Base-by-base conservation (phyloP, 2,329 filamentous ascomycete species). In the Colletotrichum kahawae region DNA sequence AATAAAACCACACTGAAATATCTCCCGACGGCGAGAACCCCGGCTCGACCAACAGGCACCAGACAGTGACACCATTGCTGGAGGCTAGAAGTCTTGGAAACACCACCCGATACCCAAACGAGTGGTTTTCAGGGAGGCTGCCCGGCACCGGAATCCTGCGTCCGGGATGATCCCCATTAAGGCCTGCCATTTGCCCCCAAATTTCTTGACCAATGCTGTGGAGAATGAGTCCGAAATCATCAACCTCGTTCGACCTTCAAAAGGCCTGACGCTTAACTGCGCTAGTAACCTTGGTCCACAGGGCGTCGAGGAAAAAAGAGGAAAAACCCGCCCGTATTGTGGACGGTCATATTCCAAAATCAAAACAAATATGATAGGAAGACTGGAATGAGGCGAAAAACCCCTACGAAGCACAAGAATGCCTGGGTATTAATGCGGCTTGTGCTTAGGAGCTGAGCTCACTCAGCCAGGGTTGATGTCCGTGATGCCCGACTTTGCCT, bases 201-300 rank as follows among this genome's bases (percentile, higher is more conserved):
- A 33, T 31, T 57, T n/a, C n/a, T 67, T 21, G 48, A 27, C 48
- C 43, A n/a, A n/a, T 36, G 24, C 14, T 33, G 63, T 72, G 72
- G 72, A 57, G 68, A 72, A 71, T 8, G 27, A 29, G 12, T 31
- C 62, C 33, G 34, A 67, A 31, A 60, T 67, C 34, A 51, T 51
- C 54, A 57, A 64, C 63, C 10, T 72, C 63, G 43, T 63, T 48
- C 48, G 69, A 67, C 56, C 34, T 67, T 31, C 43, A 7, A 62
- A 31, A n/a, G 36, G 36, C 24, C 68, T 34, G 63, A 54, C 62
- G 38, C 12, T 67, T 36, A 3, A 27, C 33, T 13, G 54, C 69
- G 57, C 73, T 75, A 75, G 72, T 36, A 38, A 36, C 63, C 5
- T 31, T 2, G 69, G 56, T 75, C 69, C 73, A 73, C 69, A 59